These are phyloP conservation scores for Aspergillus sp. DNA, from an alignment of 2,329 filamentous ascomycete species.

Conservation along the genomic window DNA sequence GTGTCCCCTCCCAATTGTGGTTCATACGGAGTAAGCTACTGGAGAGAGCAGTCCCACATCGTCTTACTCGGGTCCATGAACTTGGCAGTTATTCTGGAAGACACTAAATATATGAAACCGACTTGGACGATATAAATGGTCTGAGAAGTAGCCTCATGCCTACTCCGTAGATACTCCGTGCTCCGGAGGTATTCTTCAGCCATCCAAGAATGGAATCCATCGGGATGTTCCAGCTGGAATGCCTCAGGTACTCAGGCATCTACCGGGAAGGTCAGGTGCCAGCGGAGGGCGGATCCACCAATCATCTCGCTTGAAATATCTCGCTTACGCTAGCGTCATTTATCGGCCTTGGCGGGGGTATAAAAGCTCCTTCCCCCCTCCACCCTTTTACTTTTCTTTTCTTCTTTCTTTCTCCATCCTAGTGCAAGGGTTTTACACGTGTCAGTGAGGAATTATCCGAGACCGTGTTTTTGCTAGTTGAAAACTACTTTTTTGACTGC, in stretches of 20 bases:
- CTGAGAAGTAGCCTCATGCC: too few species aligned
- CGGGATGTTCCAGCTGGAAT: too few species aligned
- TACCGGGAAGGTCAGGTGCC: background rate
- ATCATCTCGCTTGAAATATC: conserved; percentile 5
- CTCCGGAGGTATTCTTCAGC: too few species aligned
- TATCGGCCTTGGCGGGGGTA: conserved; percentile 13
- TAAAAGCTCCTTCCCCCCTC: conserved; percentile 22
- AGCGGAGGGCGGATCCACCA: background rate
- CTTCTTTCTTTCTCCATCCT: conserved; percentile 41
- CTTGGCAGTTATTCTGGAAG: background rate
- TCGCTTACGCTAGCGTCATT: conserved; percentile 31
- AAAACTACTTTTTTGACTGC: conserved; percentile 79
- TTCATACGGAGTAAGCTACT: background rate
- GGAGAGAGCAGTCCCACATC: background rate
- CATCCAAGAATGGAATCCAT: too few species aligned
- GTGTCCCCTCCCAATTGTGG: background rate
- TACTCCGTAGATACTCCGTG: too few species aligned
- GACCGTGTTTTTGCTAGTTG: conserved; percentile 87
- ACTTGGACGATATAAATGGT: too few species aligned
- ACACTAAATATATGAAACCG: background rate
- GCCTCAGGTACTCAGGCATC: too few species aligned
- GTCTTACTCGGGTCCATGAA: background rate
- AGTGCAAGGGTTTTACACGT: conserved; percentile 71
- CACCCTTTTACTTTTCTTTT: conserved; percentile 26
- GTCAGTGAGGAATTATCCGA: conserved; percentile 87